Conservation (phyloP, 2,329 filamentous ascomycete species). For the Rhynchosporium graminicola region DNA sequence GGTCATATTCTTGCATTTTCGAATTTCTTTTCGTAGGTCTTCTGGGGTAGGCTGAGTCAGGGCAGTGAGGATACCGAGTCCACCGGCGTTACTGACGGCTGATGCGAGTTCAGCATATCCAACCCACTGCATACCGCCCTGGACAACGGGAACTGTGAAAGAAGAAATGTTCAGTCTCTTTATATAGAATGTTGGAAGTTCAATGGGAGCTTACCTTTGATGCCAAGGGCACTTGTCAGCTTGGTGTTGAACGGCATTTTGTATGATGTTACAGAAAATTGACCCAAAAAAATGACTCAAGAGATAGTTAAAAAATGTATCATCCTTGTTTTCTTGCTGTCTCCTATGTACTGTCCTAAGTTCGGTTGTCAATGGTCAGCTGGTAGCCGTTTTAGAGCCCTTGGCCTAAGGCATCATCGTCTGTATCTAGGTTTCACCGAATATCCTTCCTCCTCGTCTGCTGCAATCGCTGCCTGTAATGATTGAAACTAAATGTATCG, state of each 20-base stretch:
- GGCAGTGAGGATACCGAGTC: constrained; percentile 79
- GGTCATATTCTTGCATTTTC: constrained; percentile 78
- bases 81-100: constrained; percentile 77
- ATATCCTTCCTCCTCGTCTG: too few species aligned
- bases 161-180: not conserved
- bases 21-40: constrained; percentile 91
- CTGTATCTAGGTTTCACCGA: too few species aligned
- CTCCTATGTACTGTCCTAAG: too few species aligned
- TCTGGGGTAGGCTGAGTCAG: constrained; percentile 92
- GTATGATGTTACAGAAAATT: too few species aligned
- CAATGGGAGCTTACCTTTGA: not conserved
- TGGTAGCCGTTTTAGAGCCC: too few species aligned
- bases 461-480: too few species aligned
- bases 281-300: too few species aligned
- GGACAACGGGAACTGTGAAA: constrained; percentile 70
- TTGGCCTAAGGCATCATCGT: too few species aligned
- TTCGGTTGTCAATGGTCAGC: too few species aligned
- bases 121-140: constrained; percentile 86
- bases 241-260: not conserved
- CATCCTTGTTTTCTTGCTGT: too few species aligned
- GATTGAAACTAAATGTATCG: too few species aligned
- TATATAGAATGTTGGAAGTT: not conserved
- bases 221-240: not conserved
- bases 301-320: too few species aligned
- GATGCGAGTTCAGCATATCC: constrained; percentile 78